Evolutionary conservation across 305 asterid species (phyloP).

Genomic region (Striga hermonthica): DNA sequence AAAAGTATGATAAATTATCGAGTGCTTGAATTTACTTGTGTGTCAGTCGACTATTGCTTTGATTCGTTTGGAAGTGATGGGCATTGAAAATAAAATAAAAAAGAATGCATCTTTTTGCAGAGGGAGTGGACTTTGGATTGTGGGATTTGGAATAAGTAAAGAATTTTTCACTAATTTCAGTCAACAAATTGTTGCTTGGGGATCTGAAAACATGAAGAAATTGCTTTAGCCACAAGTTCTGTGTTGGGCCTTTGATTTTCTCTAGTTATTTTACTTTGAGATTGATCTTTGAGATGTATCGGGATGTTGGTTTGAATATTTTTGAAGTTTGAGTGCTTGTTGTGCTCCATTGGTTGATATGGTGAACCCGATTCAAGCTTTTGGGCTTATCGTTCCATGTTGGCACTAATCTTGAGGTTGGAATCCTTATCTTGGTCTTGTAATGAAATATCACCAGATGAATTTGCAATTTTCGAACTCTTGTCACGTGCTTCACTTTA

Average conservation of each 20-base stretch:
- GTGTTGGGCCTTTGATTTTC: constrained; percentile 24
- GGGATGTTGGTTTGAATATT: constrained; percentile 43
- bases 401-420: constrained; percentile 36
- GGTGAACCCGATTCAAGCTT: constrained; percentile 8
- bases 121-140: constrained; percentile 27
- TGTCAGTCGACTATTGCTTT: constrained; percentile 36
- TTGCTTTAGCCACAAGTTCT: constrained; percentile 46
- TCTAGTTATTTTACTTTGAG: constrained; percentile 12
- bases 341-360: not conserved
- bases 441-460: constrained; percentile 35
- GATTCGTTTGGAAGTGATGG: constrained; percentile 63
- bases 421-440: constrained; percentile 28
- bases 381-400: constrained; percentile 30
- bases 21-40: constrained; percentile 21
- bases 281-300: constrained; percentile 43
- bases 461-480: constrained; percentile 40
- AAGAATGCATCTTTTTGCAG: constrained; percentile 19
- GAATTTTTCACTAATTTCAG: constrained; percentile 30
- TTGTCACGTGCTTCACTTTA: constrained; percentile 41
- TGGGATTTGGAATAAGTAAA: constrained; percentile 38
- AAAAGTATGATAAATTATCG: not conserved
- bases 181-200: constrained; percentile 40
- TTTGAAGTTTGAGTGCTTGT: constrained; percentile 19
- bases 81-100: constrained; percentile 31
- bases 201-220: constrained; percentile 44